Evolutionary conservation across 1,284 basidiomycete species (phyloP), one percentile per base, ranked within the genome.

Genomic region (Waitea zeae): DNA sequence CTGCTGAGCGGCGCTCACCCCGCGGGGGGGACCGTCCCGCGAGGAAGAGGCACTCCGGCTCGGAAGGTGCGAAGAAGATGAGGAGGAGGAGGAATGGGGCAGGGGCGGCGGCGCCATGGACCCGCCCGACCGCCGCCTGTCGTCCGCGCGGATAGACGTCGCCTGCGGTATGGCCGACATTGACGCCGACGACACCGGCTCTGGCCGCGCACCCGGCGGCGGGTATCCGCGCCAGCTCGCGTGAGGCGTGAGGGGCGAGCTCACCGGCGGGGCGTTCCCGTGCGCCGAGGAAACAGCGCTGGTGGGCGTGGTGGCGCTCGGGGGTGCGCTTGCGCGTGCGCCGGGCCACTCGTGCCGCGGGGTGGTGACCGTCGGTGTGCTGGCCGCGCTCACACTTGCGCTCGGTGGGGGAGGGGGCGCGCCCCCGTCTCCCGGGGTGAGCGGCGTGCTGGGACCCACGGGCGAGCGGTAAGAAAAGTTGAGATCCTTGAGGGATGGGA

Each of bases 401-500:
- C 38, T 33, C 40, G 41, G 5, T 39, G 42, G 11, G 42, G 34
- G 22, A 34, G 24, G 12, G 37, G 41, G 26, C 38, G 7, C 7
- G 32, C 37, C 34, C 17, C 12, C 15, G 36, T 38, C 33, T 24
- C 30, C 12, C 34, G 38, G 20, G 33, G 39, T 31, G 32, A 35
- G 37, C 38, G 42, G 46, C 27, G 58, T 53, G 35, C 55, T 53
- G 5, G 41, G 38, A 17, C 42, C 35, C 17, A 50, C 52, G 2
- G 49, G 56, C 5, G 52, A 48, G 14, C 51, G 52, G 39, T 59
- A 64, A 30, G 43, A 46, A 41, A 78, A 74, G 49, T 74, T 71
- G 44, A 78, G 58, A 47, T 73, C 70, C 53, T 67, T 74, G 47
- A 78, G 61, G 12, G 73, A 74, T 0, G 74, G 74, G 4, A 78